Evolutionary conservation across 2,329 filamentous ascomycete genomes (phyloP).

Genomic region (Xylaria sp.): DNA sequence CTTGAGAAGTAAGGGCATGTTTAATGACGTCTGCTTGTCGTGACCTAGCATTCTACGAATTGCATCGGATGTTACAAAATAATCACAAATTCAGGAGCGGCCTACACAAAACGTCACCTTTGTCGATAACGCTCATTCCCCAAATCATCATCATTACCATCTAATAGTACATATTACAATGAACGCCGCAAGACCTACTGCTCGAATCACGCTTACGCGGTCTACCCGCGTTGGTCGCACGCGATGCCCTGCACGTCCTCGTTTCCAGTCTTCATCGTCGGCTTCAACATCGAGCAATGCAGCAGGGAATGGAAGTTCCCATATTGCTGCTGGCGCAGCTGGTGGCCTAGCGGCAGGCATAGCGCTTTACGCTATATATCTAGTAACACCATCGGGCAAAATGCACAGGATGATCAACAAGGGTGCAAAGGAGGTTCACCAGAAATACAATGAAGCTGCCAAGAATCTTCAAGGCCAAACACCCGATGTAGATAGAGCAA

Average conservation of each 20-base stretch:
- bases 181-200: slow-evolving; percentile 30
- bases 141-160: background rate
- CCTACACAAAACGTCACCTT: background rate
- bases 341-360: slow-evolving; percentile 57
- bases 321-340: slow-evolving; percentile 54
- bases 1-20: background rate
- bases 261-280: slow-evolving; percentile 55
- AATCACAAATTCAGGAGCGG: background rate
- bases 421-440: slow-evolving; percentile 64
- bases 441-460: slow-evolving; percentile 68
- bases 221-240: slow-evolving; percentile 33
- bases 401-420: slow-evolving; percentile 58
- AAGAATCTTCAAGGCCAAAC: slow-evolving; percentile 70
- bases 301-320: slow-evolving; percentile 41
- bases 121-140: background rate
- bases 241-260: slow-evolving; percentile 42
- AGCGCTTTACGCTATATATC: slow-evolving; percentile 57
- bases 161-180: slow-evolving; percentile 23
- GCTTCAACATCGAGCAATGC: slow-evolving; percentile 41
- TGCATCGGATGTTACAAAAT: slow-evolving; percentile 5
- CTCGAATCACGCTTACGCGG: slow-evolving; percentile 26
- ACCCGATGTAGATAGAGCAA: slow-evolving; percentile 73
- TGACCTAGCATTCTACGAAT: slow-evolving; percentile 29
- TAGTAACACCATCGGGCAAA: slow-evolving; percentile 57
- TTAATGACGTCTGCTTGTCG: background rate